phyloP scores from a whole-genome alignment of 2,329 filamentous ascomycete genomes.

The Pseudohalonectria lignicola region DNA sequence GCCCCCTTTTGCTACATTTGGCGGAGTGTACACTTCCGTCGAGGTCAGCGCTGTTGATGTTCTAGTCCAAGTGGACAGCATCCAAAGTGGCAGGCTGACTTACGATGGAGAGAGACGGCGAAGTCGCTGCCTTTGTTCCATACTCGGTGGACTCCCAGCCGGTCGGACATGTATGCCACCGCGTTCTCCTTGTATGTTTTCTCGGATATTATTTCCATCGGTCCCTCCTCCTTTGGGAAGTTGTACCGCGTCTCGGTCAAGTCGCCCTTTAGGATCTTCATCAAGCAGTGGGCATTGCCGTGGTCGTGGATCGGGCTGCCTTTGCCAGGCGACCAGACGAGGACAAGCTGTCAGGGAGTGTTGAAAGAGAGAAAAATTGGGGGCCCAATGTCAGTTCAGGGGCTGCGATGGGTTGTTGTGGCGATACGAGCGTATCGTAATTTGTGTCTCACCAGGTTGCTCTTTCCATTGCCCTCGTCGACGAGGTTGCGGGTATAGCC shows the following conservation, averaged over 20 bases:
- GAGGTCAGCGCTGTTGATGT: not conserved
- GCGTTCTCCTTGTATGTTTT: slow-evolving; percentile 58
- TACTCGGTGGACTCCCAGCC: slow-evolving; percentile 76
- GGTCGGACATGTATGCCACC: slow-evolving; percentile 86
- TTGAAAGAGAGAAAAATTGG: slow-evolving; percentile 7
- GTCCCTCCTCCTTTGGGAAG: slow-evolving; percentile 49
- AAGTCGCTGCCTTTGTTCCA: slow-evolving; percentile 64
- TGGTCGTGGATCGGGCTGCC: slow-evolving; percentile 81
- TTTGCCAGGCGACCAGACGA: slow-evolving; percentile 83
- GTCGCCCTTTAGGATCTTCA: slow-evolving; percentile 74
- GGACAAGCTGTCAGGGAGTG: slow-evolving; percentile 52
- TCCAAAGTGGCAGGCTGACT: too few species aligned
- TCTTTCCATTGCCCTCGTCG: slow-evolving; percentile 68
- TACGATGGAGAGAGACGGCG: slow-evolving; percentile 74
- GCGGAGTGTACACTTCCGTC: slow-evolving; percentile 64
- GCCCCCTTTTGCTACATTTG: slow-evolving; percentile 73
- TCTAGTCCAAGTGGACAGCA: too few species aligned
- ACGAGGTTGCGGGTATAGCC: slow-evolving; percentile 83
- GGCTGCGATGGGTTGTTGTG: too few species aligned
- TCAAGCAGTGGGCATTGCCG: slow-evolving; percentile 81
- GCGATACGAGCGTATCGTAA: too few species aligned
- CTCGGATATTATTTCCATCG: slow-evolving; percentile 55
- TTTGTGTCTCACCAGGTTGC: slow-evolving; percentile 40
- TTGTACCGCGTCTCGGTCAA: slow-evolving; percentile 74
- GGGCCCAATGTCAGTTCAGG: not conserved